Base-by-base conservation (phyloP, 257 asterid genomes). In the Prunella vulgaris region DNA sequence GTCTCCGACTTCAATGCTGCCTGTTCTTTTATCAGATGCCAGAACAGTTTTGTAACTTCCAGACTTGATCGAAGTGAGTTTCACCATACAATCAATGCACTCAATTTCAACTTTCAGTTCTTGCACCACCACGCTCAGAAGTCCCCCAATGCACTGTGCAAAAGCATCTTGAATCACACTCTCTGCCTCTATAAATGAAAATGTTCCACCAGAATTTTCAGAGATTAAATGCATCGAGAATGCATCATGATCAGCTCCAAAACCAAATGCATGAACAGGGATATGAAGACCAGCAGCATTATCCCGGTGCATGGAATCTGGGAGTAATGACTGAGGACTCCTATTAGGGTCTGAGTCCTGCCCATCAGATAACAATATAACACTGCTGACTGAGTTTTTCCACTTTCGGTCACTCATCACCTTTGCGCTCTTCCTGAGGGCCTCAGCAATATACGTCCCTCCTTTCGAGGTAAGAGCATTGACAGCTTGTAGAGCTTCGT, bases 61-160 rank as follows among this genome's bases (percentile, higher is more conserved):
- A 0, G 97, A 81, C 76, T 86, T 87, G 28, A 90, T 79, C 10
- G 88, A 78, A 58, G 73, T 61, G 63, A 93, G 81, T 35, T 4
- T 80, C 62, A 89, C 18, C n/a, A 10, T 33, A 0, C 86, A 84
- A 68, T 85, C 84, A 15, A 81, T n/a, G 72, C 97, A 85, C 77
- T 89, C 96, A 0, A 90, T 71, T 67, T 83, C 88, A 44, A 93
- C 84, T 35, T 49, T 66, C 15, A 88, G 58, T 22, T 86, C 95
- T 79, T 93, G 97, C 9, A 82, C 84, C 15, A 93, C 96, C 14
- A 93, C 92, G 42, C 97, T 93, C 72, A 93, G 68, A 35, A 93
- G 86, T 9, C 99, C 99, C 0, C 99, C 99, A 17, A 93, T 90
- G 83, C 99, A 93, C 77, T 93, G 99, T 1, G 99, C 99, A 60